Evolutionary conservation across 495 filamentous ascomycete genomes (phyloP), one percentile per base, ranked within the genome.

Genomic region (Thozetella sp.): DNA sequence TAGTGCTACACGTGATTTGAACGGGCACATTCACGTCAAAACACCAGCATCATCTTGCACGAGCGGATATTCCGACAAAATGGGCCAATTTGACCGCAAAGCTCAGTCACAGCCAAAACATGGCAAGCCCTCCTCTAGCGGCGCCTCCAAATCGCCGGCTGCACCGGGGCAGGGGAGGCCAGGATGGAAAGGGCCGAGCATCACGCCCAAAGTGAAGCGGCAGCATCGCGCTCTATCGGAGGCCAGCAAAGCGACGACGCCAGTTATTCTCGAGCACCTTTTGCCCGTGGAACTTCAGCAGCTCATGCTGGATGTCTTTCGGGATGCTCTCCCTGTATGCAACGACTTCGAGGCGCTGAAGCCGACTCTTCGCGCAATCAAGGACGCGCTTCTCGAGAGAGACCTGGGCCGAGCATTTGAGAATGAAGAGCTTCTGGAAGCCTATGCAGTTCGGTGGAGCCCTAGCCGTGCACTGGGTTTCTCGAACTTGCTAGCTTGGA

Each of bases 251-350:
- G 43, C 6, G n/a, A 9, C 43, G 3, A 3, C 6, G 3, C 43
- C n/a, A n/a, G 43, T 19, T 11, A 19, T 20, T 20, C 43, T 48
- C 11, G 43, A 48, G 10, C 43, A n/a, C n/a, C n/a, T 48, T n/a
- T 20, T 48, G 43, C 43, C 43, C n/a, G 43, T 19, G 3, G 43
- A 48, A 20, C 43, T 48, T n/a, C 43, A 48, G 43, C 43, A 48
- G n/a, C 43, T 48, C 43, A 48, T 48, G 43, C 43, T 48, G 20
- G 43, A 48, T n/a, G n/a, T 48, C 43, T 48, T 48, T 19, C 43
- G 43, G 43, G 43, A 48, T 19, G 43, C 43, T 19, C n/a, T 48
- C n/a, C 43, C 43, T n/a, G 43, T n/a, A 19, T 48, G 9, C 43
- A 48, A 48, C 20, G 43, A 48, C n/a, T 48, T 48, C 3, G 43